Conservation (phyloP, 208 protist genomes). For the Wallacemonas collosoma region DNA sequence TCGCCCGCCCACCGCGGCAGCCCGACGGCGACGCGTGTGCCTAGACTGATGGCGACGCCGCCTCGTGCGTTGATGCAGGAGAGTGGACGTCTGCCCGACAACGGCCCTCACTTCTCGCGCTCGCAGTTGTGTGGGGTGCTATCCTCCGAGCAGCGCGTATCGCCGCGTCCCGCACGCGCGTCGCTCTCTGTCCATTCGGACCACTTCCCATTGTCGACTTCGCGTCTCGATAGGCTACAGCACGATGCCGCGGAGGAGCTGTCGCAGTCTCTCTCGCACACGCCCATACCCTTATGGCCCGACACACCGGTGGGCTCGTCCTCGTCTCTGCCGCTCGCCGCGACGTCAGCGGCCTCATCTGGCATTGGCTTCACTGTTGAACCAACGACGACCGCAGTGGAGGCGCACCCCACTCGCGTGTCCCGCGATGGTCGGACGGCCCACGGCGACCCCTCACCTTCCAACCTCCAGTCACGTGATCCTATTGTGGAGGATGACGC, state of each 20-base stretch:
- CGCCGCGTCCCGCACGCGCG: background rate
- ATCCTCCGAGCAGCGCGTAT: background rate
- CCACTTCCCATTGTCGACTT: constrained; percentile 5
- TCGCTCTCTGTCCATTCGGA: constrained; percentile 13
- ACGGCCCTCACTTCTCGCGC: too few relatives aligned
- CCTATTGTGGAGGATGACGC: background rate
- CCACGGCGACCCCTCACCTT: too few relatives aligned
- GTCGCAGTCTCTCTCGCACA: background rate
- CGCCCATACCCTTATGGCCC: background rate
- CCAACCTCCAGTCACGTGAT: too few relatives aligned
- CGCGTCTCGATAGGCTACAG: background rate
- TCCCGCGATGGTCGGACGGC: too few relatives aligned
- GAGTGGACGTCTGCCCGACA: too few relatives aligned
- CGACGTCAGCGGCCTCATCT: background rate
- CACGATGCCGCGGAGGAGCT: constrained; percentile 3
- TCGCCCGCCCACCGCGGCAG: background rate
- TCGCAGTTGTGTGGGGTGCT: background rate
- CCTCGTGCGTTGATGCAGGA: too few relatives aligned
- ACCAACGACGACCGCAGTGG: background rate
- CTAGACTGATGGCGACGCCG: background rate
- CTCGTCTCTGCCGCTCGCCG: background rate
- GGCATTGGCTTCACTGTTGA: background rate
- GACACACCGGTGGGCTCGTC: background rate
- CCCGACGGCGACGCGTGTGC: background rate
- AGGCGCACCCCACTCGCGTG: background rate